phyloP scores from a whole-genome alignment of 2,329 filamentous ascomycete genomes.

The Alternaria sp. region DNA sequence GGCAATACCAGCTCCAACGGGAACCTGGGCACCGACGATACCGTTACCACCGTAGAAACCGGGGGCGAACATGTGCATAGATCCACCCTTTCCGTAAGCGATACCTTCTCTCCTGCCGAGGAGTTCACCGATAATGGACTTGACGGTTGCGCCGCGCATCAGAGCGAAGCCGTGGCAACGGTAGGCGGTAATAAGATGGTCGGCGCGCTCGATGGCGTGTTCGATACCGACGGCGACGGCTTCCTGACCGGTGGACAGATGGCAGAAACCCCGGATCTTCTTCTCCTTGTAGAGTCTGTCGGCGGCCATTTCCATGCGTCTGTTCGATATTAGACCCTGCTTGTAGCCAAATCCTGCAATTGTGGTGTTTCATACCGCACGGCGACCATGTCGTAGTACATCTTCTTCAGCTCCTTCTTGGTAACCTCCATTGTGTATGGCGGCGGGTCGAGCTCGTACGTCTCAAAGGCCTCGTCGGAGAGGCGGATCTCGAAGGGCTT shows the following conservation, averaged over 20 bases:
- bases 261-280: constrained; percentile 99
- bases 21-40: constrained; percentile 98
- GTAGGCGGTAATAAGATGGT: constrained; percentile 98
- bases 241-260: constrained; percentile 97
- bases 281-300: constrained; percentile 99
- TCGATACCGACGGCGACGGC: constrained; percentile 97
- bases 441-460: constrained; percentile 97
- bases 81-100: constrained; percentile 97
- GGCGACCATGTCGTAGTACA: constrained; percentile 98
- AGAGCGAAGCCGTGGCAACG: constrained; percentile 98
- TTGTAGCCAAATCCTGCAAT: neutral
- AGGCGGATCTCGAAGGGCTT: constrained; percentile 91
- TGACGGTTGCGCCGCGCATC: constrained; percentile 85
- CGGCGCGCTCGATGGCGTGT: constrained; percentile 88
- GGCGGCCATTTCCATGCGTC: constrained; percentile 99
- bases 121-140: constrained; percentile 32
- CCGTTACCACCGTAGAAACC: constrained; percentile 99
- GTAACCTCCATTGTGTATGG: constrained; percentile 91
- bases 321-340: constrained; percentile 52
- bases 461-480: constrained; percentile 99
- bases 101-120: constrained; percentile 94
- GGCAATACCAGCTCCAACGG: constrained; percentile 93
- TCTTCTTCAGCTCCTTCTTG: constrained; percentile 98
- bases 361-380: constrained; percentile 73
- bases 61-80: constrained; percentile 99